Evolutionary conservation across 2,329 filamentous ascomycete species (phyloP), one percentile per base, ranked within the genome.

Genomic region (Calonectria honghensis): DNA sequence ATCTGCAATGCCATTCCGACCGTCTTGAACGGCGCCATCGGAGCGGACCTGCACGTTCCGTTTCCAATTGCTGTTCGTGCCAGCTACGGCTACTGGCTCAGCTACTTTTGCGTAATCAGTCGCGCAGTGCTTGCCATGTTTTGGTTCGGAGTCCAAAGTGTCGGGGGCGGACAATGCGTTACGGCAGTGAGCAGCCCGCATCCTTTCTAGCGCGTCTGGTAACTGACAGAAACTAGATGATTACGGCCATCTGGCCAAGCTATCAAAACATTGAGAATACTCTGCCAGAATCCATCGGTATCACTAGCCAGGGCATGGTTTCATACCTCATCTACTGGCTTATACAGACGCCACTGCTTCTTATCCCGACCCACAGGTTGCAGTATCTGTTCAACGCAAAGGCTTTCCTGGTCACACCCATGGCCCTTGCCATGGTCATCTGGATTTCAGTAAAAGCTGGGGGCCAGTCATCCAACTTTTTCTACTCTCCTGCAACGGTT

Each of bases 321-420:
- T 88, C 83, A 48, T 85, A 87, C 74, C 86, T 89, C 68, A 79
- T 89, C 18, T 89, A 88, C 77, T 89, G 87, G 85, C 85, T 88
- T 51, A 78, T 86, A 4, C 87, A 89, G 77, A 86, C 87, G 10
- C 81, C 82, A 1, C 81, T 89, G 9, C 80, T 86, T 65, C 84
- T 82, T 71, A 84, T 87, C 27, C 83, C 81, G 4, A 84, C 85
- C 0, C 82, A 86, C 59, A 82, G 83, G 27, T 79, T 86, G 13
- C 81, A 84, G 29, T 79, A 75, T 13, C 81, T 85, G 50, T 85
- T 87, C 76, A 81, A 81, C 35, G 72, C 82, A 57, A 84, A 84
- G 31, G 81, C 83, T 82, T 84, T 35, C 74, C 54, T 78, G 14
- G 76, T 68, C 27, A 78, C 73, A 1, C 74, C 73, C 18, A 72